Evolutionary conservation across 352 stramenopile species (phyloP), one percentile per base, ranked within the genome.

Genomic region (Globisporangium echinulatum): DNA sequence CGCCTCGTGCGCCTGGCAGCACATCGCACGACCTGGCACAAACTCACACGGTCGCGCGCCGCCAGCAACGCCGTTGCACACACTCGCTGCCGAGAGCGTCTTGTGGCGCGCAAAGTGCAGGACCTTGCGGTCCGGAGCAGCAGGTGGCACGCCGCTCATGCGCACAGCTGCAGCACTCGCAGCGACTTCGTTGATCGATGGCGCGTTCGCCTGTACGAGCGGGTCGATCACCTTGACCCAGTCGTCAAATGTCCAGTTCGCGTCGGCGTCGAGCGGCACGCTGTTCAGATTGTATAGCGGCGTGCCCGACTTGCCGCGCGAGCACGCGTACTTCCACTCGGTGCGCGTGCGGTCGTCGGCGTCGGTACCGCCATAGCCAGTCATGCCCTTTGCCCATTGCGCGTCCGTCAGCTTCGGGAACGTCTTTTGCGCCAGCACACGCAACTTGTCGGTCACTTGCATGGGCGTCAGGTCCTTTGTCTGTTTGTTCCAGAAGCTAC

Each of bases 321-420:
- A 77, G 67, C 84, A 94, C 46, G 78, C 73, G 71, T 94, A 91
- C 66, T 94, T 94, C 84, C 84, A 94, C 19, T 75, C 73, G 51
- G 80, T 69, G 51, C 84, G 79, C 3, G 75, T 66, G 43, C 72
- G 68, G 33, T 74, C 69, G 61, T 94, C 84, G 5, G 75, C 77
- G 36, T 83, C 70, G 5, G 82, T 92, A 62, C 84, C 82, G 52
- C 84, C 84, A 40, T 86, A 88, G 37, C 82, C 82, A 0, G 76
- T 88, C 79, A 92, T 92, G 38, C 73, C 76, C 17, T 83, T 72
- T 2, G 72, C 69, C 84, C 84, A 94, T 43, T 92, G 74, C 46
- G 67, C 66, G 37, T 85, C 69, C 10, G 73, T 86, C 47, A 94
- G 63, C 5, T 60, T 62, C 8, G 84, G 70, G 52, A 92, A 90